These are phyloP conservation scores for Fusarium globosum DNA, from an alignment of 2,329 filamentous ascomycete species.

Conservation along the genomic window DNA sequence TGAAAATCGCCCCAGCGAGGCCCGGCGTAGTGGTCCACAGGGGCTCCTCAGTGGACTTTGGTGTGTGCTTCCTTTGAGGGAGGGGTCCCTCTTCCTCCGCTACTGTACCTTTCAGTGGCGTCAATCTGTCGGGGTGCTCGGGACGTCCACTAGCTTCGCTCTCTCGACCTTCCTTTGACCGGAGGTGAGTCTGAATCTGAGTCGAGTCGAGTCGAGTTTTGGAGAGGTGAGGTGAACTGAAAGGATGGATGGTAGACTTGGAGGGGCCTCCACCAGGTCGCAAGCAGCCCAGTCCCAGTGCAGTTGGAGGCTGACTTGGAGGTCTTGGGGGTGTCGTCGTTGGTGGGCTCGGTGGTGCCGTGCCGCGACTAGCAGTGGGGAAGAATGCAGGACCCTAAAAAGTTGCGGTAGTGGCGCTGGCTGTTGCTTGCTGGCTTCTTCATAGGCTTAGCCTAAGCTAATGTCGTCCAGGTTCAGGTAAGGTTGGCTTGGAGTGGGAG, in stretches of 20 bases:
- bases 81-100: neutral
- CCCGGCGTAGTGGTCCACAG: conserved; percentile 44
- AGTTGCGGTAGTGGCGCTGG: conserved; percentile 29
- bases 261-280: neutral
- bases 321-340: conserved; percentile 13
- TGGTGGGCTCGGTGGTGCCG: conserved; percentile 36
- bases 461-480: neutral
- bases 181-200: conserved; percentile 16
- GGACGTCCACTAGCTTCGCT: conserved; percentile 10
- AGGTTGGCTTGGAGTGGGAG: neutral
- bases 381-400: conserved; percentile 38
- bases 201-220: neutral
- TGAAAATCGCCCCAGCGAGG: conserved; percentile 37
- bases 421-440: conserved; percentile 9
- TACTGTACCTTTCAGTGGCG: conserved; percentile 24
- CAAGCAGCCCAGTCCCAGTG: conserved; percentile 18
- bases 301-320: conserved; percentile 27
- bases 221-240: neutral
- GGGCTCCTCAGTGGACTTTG: conserved; percentile 37
- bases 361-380: conserved; percentile 32
- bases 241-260: neutral
- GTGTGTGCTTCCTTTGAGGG: conserved; percentile 22
- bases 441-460: conserved; percentile 22
- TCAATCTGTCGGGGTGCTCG: conserved; percentile 26
- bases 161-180: conserved; percentile 16